phyloP scores from a whole-genome alignment of 176 grass and related monocot genomes.

The Panicum miliaceum region DNA sequence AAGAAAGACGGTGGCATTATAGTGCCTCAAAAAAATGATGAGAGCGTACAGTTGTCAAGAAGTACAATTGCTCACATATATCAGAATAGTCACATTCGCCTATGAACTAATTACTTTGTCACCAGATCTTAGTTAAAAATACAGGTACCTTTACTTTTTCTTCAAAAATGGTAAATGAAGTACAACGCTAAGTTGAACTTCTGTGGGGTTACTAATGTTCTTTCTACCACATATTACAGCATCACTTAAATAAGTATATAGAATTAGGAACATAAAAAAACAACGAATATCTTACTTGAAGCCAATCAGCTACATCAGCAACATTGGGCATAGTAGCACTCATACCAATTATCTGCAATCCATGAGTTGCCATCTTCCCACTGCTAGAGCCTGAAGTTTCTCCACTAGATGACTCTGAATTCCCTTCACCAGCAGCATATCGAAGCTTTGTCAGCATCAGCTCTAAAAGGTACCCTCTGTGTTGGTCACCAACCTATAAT shows the following conservation, averaged over 20 bases:
- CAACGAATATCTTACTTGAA: constrained; percentile 71
- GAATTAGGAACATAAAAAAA: neutral
- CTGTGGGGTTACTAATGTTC: neutral
- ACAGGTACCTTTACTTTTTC: neutral
- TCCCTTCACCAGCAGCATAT: constrained; percentile 92
- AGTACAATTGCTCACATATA: neutral
- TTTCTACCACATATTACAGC: constrained; percentile 5
- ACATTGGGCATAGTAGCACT: constrained; percentile 99
- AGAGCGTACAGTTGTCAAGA: neutral
- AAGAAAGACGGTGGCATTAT: neutral
- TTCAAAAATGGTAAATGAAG: constrained; percentile 16
- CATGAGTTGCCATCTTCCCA: constrained; percentile 64
- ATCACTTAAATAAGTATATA: constrained; percentile 29
- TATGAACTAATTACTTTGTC: neutral
- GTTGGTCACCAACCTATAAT: constrained; percentile 86
- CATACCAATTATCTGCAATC: constrained; percentile 96
- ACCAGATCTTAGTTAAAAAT: neutral
- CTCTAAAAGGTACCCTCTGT: constrained; percentile 93
- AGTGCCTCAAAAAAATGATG: neutral
- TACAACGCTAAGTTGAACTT: neutral
- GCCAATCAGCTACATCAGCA: constrained; percentile 88
- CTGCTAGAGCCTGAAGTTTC: constrained; percentile 76
- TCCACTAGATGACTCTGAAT: constrained; percentile 63
- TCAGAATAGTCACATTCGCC: neutral
- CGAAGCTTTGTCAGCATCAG: constrained; percentile 93